These are phyloP conservation scores for Mycosarcoma mackinlayi DNA, from an alignment of 1,284 basidiomycete genomes.

Conservation along the genomic window DNA sequence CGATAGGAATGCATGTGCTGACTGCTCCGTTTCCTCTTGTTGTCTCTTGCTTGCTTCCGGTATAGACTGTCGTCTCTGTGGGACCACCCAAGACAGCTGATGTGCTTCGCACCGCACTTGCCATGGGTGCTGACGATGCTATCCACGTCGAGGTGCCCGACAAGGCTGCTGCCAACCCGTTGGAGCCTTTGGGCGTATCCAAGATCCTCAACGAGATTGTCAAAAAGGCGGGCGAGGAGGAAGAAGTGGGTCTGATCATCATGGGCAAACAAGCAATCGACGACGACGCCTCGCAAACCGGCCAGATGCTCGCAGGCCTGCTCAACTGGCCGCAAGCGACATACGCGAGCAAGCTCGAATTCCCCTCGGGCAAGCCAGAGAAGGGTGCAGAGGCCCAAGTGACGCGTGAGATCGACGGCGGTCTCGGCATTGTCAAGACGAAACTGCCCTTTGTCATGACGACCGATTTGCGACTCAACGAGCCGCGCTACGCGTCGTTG, in stretches of 20 bases:
- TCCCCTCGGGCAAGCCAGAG: constrained; percentile 72
- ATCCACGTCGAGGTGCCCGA: constrained; percentile 88
- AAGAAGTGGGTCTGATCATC: constrained; percentile 84
- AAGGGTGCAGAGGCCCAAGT: constrained; percentile 79
- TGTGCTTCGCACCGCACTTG: constrained; percentile 92
- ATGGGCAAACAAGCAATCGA: constrained; percentile 99
- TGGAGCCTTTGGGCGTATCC: constrained; percentile 88
- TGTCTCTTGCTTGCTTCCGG: neutral
- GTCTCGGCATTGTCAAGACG: constrained; percentile 84
- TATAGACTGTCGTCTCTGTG: constrained; percentile 82
- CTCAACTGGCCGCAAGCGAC: constrained; percentile 93
- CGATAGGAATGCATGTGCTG: neutral
- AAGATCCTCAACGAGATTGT: constrained; percentile 84
- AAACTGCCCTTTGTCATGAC: constrained; percentile 88
- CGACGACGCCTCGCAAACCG: constrained; percentile 95
- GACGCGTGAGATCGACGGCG: constrained; percentile 93
- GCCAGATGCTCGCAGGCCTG: constrained; percentile 95
- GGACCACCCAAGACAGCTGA: constrained; percentile 90
- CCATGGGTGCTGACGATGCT: constrained; percentile 95
- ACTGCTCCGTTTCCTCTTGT: neutral
- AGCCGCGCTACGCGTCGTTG: constrained; percentile 67
- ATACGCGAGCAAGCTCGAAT: constrained; percentile 88
- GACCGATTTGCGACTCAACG: constrained; percentile 80
- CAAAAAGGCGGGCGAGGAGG: constrained; percentile 74
- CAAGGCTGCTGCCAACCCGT: constrained; percentile 71